Evolutionary conservation across 1,284 basidiomycete species (phyloP).

Genomic region (Ceratobasidium theobromae): DNA sequence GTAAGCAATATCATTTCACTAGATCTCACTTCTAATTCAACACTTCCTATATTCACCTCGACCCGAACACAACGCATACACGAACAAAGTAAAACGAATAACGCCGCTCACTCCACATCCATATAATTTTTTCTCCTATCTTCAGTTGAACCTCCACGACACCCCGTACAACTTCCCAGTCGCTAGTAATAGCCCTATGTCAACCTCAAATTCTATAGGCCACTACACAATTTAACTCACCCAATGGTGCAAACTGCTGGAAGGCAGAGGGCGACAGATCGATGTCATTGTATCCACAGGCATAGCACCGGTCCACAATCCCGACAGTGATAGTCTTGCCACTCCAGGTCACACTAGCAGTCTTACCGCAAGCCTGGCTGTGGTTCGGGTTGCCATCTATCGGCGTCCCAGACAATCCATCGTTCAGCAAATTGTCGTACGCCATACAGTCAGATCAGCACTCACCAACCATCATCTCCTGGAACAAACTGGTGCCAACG

Average conservation of each 20-base stretch:
- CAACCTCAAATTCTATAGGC: background rate
- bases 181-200: background rate
- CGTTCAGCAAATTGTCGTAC: background rate
- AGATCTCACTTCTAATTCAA: too few relatives aligned
- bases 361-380: slow-evolving; percentile 28
- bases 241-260: slow-evolving; percentile 20
- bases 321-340: slow-evolving; percentile 32
- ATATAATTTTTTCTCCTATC: background rate
- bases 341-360: slow-evolving; percentile 14
- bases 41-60: too few relatives aligned
- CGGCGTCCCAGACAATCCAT: background rate
- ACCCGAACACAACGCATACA: too few relatives aligned
- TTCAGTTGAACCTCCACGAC: slow-evolving; percentile 31
- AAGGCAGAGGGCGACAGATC: slow-evolving; percentile 29
- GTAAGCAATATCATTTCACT: too few relatives aligned
- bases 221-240: background rate
- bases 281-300: slow-evolving; percentile 31
- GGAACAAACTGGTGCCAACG: slow-evolving; percentile 21
- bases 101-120: background rate
- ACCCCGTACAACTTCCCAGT: slow-evolving; percentile 25
- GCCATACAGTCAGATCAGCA: background rate
- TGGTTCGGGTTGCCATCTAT: slow-evolving; percentile 30
- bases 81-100: too few relatives aligned
- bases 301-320: slow-evolving; percentile 27
- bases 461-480: slow-evolving; percentile 32